Evolutionary conservation across 495 filamentous ascomycete species (phyloP).

Genomic region (Podospora tetraspora): DNA sequence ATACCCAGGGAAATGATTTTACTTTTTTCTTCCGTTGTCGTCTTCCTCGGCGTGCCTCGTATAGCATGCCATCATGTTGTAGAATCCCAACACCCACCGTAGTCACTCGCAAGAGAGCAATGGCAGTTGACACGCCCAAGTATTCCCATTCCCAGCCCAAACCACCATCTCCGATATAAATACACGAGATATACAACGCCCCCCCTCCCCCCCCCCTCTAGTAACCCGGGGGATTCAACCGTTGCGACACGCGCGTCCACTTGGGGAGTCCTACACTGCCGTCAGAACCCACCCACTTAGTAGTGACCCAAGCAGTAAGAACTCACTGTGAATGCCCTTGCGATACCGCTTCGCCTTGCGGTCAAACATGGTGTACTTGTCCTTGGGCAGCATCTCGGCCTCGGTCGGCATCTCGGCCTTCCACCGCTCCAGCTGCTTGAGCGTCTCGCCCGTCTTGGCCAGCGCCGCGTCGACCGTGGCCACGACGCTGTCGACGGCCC

Average conservation of each 20-base stretch:
- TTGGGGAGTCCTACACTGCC: conserved; percentile 70
- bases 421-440: conserved; percentile 78
- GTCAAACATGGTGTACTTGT: conserved; percentile 98
- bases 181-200: not conserved
- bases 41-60: not conserved
- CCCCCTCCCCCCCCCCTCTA: conserved; percentile 38
- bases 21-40: not conserved
- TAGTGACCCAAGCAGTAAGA: not conserved
- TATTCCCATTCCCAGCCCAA: conserved; percentile 2
- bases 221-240: conserved; percentile 90
- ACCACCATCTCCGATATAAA: conserved; percentile 7
- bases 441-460: conserved; percentile 58
- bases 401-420: conserved; percentile 93
- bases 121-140: not conserved
- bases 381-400: conserved; percentile 89
- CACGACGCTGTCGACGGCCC: conserved; percentile 78
- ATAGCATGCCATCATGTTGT: not conserved
- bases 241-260: conserved; percentile 91
- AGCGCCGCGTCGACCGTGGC: conserved; percentile 71
- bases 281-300: conserved; percentile 16
- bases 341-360: conserved; percentile 91
- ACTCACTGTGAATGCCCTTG: conserved; percentile 95
- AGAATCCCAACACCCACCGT: not conserved
- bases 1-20: conserved; percentile 16
- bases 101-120: not conserved